These are phyloP conservation scores for Waltergamsia citrina DNA, from an alignment of 2,329 filamentous ascomycete species.

Conservation along the genomic window DNA sequence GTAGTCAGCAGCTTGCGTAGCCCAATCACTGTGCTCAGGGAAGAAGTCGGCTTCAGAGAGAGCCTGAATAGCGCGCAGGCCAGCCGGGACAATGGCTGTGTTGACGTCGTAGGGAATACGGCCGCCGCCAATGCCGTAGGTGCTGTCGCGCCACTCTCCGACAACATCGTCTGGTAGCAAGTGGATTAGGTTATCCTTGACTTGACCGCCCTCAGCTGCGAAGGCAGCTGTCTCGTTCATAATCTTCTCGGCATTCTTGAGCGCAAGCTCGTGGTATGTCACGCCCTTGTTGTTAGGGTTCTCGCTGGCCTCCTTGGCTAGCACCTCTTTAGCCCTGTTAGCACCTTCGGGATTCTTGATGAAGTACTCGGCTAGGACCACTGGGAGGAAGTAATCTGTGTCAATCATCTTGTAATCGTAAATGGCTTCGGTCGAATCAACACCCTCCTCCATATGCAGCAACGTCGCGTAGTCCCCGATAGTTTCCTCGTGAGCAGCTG, in stretches of 20 bases:
- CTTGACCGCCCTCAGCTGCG: constrained; percentile 31
- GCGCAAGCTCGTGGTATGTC: constrained; percentile 41
- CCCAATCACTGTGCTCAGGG: constrained; percentile 36
- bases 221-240: constrained; percentile 47
- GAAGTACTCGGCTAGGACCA: constrained; percentile 51
- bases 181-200: constrained; percentile 44
- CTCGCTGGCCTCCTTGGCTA: constrained; percentile 33
- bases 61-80: constrained; percentile 45
- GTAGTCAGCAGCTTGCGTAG: constrained; percentile 30
- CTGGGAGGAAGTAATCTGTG: constrained; percentile 50
- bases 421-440: constrained; percentile 38
- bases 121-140: constrained; percentile 49
- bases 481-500: constrained; percentile 55
- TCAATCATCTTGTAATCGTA: constrained; percentile 56
- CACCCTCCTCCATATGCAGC: constrained; percentile 42
- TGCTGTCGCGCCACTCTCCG: constrained; percentile 55
- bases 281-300: constrained; percentile 39
- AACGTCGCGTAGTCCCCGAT: constrained; percentile 57
- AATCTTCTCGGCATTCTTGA: constrained; percentile 46
- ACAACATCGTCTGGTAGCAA: constrained; percentile 43
- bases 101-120: constrained; percentile 59
- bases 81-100: constrained; percentile 51
- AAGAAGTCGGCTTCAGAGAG: constrained; percentile 42
- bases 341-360: constrained; percentile 29
- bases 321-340: constrained; percentile 20